Evolutionary conservation across 805 yeast genomes (phyloP).

Genomic region (Komagataella populi): DNA sequence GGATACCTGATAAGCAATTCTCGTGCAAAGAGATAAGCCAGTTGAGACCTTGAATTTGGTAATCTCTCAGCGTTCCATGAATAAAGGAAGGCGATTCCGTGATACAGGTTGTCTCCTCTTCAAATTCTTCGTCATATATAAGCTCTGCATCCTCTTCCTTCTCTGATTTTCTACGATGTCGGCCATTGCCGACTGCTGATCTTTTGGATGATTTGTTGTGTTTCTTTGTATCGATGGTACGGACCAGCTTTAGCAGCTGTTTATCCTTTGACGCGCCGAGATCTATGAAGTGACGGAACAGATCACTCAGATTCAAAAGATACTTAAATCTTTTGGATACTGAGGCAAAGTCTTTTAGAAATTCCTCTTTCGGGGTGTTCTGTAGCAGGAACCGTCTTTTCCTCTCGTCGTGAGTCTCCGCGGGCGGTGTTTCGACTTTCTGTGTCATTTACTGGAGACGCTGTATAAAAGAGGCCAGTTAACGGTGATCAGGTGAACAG

Average conservation of each 20-base stretch:
- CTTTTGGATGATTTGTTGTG: slow-evolving; percentile 7
- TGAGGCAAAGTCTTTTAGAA: slow-evolving; percentile 18
- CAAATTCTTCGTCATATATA: slow-evolving; percentile 29
- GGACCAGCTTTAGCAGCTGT: slow-evolving; percentile 36
- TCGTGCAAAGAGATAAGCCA: slow-evolving; percentile 63
- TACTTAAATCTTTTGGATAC: slow-evolving; percentile 53
- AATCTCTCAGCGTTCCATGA: slow-evolving; percentile 52
- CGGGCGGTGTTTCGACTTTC: neutral
- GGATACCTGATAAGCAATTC: slow-evolving; percentile 58
- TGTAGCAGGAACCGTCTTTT: slow-evolving; percentile 33
- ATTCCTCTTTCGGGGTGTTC: slow-evolving; percentile 44
- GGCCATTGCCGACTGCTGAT: slow-evolving; percentile 14
- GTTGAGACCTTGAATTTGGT: slow-evolving; percentile 70
- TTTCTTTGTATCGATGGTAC: slow-evolving; percentile 17
- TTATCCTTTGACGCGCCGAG: slow-evolving; percentile 52
- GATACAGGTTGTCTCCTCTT: slow-evolving; percentile 15
- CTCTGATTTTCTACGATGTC: slow-evolving; percentile 56
- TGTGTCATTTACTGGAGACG: neutral
- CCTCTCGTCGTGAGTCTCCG: slow-evolving; percentile 23
- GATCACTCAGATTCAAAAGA: slow-evolving; percentile 47
- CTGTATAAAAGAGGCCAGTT: neutral
- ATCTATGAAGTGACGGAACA: slow-evolving; percentile 57
- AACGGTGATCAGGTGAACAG: neutral
- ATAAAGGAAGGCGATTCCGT: slow-evolving; percentile 38
- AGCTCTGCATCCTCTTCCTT: slow-evolving; percentile 71